A percentile compares a stretch with the other conserved stretches of the same genome.
Conservation (phyloP, 768 basidiomycete species). For the Amanita pseudoporphyria region DNA sequence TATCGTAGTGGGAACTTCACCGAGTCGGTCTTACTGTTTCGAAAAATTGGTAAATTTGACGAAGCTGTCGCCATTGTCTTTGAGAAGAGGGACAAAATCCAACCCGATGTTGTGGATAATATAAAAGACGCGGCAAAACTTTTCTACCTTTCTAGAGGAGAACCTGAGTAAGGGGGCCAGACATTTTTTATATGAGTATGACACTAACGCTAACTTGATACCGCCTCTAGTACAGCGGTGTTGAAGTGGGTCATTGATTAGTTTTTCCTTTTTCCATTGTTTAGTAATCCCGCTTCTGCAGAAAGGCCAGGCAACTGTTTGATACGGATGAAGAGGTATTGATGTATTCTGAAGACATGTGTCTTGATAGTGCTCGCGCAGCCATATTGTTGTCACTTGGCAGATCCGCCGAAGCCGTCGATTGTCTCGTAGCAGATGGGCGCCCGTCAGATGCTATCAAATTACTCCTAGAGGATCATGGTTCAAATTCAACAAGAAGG, state of each 20-base stretch:
- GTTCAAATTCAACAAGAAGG: constrained; percentile 17
- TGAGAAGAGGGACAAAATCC: constrained; percentile 21
- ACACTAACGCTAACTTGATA: neutral
- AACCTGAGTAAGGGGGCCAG: constrained; percentile 23
- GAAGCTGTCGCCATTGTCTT: constrained; percentile 40
- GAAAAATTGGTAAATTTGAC: constrained; percentile 41
- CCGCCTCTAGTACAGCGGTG: neutral
- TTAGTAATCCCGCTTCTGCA: constrained; percentile 15
- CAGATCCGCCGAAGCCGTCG: constrained; percentile 39
- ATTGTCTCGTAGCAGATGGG: constrained; percentile 39
- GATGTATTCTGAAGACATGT: constrained; percentile 46
- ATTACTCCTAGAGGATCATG: constrained; percentile 29
- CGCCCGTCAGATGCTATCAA: constrained; percentile 36
- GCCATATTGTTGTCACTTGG: constrained; percentile 32
- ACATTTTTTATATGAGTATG: neutral
- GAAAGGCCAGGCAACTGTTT: constrained; percentile 41
- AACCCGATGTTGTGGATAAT: constrained; percentile 19
- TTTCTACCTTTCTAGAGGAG: constrained; percentile 30
- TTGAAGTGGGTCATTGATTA: neutral
- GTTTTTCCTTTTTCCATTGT: neutral
- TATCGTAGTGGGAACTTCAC: constrained; percentile 31
- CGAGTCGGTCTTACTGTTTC: constrained; percentile 35
- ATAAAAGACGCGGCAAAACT: constrained; percentile 37
- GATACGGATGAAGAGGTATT: constrained; percentile 38
- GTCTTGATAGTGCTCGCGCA: constrained; percentile 39